Percentiles rank a stretch among this genome's conserved stretches.
Conservation (phyloP, 1,284 basidiomycete species). For the Retiboletus flavoniger region DNA sequence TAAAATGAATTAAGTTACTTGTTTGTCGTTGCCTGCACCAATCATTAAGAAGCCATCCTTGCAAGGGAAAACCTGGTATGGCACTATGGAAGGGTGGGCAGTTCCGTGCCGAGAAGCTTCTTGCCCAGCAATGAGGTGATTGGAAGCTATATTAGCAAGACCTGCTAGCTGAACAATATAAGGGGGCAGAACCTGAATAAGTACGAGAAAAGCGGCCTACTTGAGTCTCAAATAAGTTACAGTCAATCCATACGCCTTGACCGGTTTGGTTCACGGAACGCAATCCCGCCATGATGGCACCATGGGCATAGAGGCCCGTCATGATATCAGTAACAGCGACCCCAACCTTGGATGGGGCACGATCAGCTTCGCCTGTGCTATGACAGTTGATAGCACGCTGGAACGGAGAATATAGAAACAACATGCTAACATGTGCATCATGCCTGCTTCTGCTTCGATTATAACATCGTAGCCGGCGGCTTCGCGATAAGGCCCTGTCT, state of each 20-base stretch:
- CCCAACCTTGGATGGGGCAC: constrained; percentile 87
- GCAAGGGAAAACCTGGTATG: constrained; percentile 90
- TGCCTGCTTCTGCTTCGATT: constrained; percentile 87
- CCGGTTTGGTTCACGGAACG: constrained; percentile 83
- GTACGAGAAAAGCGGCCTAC: constrained; percentile 41
- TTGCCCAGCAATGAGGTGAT: constrained; percentile 85
- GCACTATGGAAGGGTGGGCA: constrained; percentile 87
- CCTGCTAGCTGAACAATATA: constrained; percentile 69
- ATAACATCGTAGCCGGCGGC: constrained; percentile 90
- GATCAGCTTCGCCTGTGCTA: constrained; percentile 87
- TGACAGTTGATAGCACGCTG: constrained; percentile 10
- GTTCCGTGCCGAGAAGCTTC: constrained; percentile 91
- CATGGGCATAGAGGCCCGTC: constrained; percentile 91
- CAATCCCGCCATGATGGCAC: constrained; percentile 89
- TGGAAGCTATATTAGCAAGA: constrained; percentile 90
- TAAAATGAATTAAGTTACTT: constrained; percentile 45
- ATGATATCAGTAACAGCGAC: constrained; percentile 91
- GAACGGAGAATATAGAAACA: constrained; percentile 7
- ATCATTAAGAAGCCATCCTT: constrained; percentile 91
- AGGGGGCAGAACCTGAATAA: not conserved
- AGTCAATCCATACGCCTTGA: constrained; percentile 87
- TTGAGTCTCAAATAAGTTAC: constrained; percentile 85
- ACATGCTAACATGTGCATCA: constrained; percentile 84
- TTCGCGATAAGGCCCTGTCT: constrained; percentile 84
- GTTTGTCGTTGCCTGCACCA: constrained; percentile 88